Evolutionary conservation across 2,329 filamentous ascomycete genomes (phyloP), one percentile per base, ranked within the genome.

Genomic region (Aspergillaceae sp.): DNA sequence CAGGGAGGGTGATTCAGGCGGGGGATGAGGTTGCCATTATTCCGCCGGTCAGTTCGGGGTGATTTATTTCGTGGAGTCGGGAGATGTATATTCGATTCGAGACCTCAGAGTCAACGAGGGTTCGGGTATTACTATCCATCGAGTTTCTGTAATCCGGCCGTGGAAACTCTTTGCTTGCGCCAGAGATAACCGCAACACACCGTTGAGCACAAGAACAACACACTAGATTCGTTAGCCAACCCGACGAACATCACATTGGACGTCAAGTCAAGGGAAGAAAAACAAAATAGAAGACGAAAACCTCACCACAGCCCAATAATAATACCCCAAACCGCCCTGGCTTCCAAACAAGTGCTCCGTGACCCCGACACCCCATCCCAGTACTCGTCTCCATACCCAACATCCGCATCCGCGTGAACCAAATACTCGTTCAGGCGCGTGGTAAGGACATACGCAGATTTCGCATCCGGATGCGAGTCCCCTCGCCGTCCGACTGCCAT

Each of bases 321-420:
- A 49, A 95, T 68, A 1, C 88, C 89, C 90, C 89, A 95, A 54
- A 92, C 79, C 10, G 85, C 80, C 75, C 94, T 94, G 65, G 89
- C 82, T 72, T 92, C 82, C 59, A 83, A 81, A 71, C 90, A 96
- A 46, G 8, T 86, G 85, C 11, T 77, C 60, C 61, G 19, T 19
- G 19, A 19, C 19, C 74, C 77, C 8, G 73, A 80, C 6, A 76
- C 73, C n/a, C 77, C 78, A 19, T 19, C 8, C 6, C 30, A 32
- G 40, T 79, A 77, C 77, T 78, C 83, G 47, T 71, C 66, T 9
- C 60, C 58, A 49, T 80, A 71, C 19, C 72, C 68, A 46, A 81
- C 60, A 36, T 63, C 70, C n/a, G 72, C 74, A 26, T 38, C 27
- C 42, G 72, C 64, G 41, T 71, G 70, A 46, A 73, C 71, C 33